These are phyloP conservation scores for Teratosphaeria pseudoeucalypti DNA, from an alignment of 2,329 filamentous ascomycete genomes.

Conservation along the genomic window DNA sequence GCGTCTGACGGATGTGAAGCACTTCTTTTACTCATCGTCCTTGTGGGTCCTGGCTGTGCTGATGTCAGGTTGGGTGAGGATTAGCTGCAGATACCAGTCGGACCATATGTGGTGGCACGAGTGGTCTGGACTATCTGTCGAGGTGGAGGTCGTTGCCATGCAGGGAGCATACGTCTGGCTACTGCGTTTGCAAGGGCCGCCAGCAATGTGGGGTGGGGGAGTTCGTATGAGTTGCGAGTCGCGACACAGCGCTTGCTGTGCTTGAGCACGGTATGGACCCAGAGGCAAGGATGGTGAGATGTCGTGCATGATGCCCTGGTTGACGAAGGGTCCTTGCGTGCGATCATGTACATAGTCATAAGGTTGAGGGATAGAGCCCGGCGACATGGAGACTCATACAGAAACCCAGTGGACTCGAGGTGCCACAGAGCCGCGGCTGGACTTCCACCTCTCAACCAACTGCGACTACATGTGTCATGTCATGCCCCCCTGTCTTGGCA, in stretches of 20 bases:
- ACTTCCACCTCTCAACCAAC: too few relatives aligned
- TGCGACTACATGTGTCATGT: too few relatives aligned
- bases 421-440: neutral
- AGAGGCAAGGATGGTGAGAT: neutral
- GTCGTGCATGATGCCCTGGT: neutral
- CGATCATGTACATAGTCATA: neutral
- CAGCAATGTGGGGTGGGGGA: too few relatives aligned
- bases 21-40: neutral
- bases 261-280: neutral
- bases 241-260: neutral
- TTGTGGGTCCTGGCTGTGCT: neutral
- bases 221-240: neutral
- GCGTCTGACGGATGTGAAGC: neutral
- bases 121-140: neutral
- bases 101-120: neutral
- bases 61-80: neutral
- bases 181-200: too few relatives aligned
- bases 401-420: neutral
- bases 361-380: neutral
- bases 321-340: neutral
- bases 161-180: neutral
- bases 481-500: too few relatives aligned
- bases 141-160: neutral
- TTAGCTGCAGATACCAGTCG: neutral
- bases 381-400: neutral